phyloP scores from a whole-genome alignment of 2,329 filamentous ascomycete genomes.

The Coniosporium tulheliwenetii region DNA sequence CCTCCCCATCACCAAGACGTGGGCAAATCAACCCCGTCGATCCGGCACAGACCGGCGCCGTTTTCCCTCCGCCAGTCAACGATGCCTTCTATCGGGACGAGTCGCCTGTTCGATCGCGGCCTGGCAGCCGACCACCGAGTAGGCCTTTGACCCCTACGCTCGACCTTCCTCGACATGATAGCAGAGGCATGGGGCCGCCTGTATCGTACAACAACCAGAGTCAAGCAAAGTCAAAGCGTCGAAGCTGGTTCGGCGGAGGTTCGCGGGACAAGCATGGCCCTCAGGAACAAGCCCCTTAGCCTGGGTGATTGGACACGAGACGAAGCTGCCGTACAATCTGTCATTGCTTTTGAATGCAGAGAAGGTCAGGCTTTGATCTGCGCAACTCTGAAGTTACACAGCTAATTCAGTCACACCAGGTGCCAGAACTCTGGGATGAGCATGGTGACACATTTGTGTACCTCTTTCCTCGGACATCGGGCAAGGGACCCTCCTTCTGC shows the following conservation, averaged over 20 bases:
- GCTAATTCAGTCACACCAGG: slow-evolving; percentile 16
- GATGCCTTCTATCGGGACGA: too few relatives aligned
- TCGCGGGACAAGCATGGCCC: slow-evolving; percentile 11
- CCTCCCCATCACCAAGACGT: slow-evolving; percentile 11
- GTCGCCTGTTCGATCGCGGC: too few relatives aligned
- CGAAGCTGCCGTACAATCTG: slow-evolving; percentile 40
- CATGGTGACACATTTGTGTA: slow-evolving; percentile 48
- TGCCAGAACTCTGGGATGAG: slow-evolving; percentile 46
- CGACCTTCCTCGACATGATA: not conserved
- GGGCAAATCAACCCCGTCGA: slow-evolving; percentile 10
- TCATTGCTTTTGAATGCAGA: slow-evolving; percentile 33
- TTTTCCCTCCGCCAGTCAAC: slow-evolving; percentile 1
- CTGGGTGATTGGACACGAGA: slow-evolving; percentile 43
- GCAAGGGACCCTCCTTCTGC: slow-evolving; percentile 43
- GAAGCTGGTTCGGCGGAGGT: slow-evolving; percentile 29
- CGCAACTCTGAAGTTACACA: not conserved
- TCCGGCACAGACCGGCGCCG: slow-evolving; percentile 12
- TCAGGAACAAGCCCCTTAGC: slow-evolving; percentile 25
- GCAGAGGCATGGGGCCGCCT: too few relatives aligned
- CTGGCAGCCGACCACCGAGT: not conserved
- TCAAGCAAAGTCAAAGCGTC: slow-evolving; percentile 15
- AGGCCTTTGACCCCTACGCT: not conserved
- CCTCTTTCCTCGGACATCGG: slow-evolving; percentile 41
- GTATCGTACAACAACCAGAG: slow-evolving; percentile 1
- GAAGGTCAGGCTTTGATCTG: slow-evolving; percentile 23